Conservation (phyloP, 768 basidiomycete species). For the Tylopilus rubrobrunneus region DNA sequence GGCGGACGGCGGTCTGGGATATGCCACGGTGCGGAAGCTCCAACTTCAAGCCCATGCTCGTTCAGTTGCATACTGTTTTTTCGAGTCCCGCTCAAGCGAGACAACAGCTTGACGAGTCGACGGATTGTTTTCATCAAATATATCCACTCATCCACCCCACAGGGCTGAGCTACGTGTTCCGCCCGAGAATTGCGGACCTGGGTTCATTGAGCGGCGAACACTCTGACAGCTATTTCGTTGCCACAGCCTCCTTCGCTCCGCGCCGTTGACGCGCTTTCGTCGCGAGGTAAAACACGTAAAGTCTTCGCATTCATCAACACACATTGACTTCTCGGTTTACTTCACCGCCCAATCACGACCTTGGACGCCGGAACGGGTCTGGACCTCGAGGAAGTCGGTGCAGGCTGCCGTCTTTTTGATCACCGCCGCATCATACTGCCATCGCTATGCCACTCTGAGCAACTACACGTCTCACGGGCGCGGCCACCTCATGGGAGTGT, state of each 20-base stretch:
- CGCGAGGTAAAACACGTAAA: conserved; percentile 23
- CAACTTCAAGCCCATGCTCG: not conserved
- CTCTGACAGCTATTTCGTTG: conserved; percentile 1
- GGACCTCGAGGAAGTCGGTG: conserved; percentile 1
- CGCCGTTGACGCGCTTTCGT: conserved; percentile 15
- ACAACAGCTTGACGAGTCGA: not conserved
- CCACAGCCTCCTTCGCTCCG: conserved; percentile 22
- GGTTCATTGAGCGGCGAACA: conserved; percentile 23
- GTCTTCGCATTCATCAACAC: conserved; percentile 9
- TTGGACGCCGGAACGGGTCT: not conserved
- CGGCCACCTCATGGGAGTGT: not conserved
- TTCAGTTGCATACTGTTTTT: not conserved
- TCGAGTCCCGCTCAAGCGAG: not conserved
- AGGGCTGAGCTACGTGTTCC: not conserved
- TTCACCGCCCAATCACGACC: conserved; percentile 9
- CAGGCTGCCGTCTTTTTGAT: conserved; percentile 4
- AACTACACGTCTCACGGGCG: not conserved
- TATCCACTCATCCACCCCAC: not conserved
- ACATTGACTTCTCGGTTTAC: conserved; percentile 8
- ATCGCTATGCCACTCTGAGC: not conserved
- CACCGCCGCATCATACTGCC: conserved; percentile 2
- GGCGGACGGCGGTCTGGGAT: no score
- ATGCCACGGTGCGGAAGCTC: not conserved
- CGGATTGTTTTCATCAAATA: not conserved
- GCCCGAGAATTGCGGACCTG: conserved; percentile 23